phyloP scores from a whole-genome alignment of 345 rosid species.

The Rhodomyrtus tomentosa region DNA sequence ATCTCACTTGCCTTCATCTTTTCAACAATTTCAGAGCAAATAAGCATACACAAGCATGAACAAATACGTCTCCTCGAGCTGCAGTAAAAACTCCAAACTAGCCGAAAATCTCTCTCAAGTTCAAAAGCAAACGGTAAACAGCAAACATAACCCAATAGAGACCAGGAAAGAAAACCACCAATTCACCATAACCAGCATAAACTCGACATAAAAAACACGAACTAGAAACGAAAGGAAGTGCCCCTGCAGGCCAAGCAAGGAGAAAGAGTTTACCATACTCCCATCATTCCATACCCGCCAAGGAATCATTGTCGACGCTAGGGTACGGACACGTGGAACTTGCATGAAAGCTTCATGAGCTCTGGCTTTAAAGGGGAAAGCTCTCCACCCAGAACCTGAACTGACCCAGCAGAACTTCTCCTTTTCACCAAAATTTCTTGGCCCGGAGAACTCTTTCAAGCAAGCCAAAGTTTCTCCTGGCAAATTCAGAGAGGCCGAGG shows the following conservation, averaged over 20 bases:
- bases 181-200: background rate
- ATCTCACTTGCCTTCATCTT: background rate
- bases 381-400: background rate
- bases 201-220: background rate
- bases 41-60: background rate
- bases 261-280: background rate
- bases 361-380: background rate
- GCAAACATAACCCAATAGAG: background rate
- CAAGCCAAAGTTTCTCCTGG: background rate
- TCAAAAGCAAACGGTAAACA: background rate
- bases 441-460: constrained; percentile 2
- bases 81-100: background rate
- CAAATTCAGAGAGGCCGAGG: constrained; percentile 35
- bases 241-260: background rate
- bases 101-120: background rate
- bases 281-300: background rate
- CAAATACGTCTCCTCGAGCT: background rate
- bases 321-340: background rate
- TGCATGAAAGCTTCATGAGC: background rate
- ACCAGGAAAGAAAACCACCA: background rate
- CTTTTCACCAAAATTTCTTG: constrained; percentile 1
- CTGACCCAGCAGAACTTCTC: background rate
- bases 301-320: background rate
- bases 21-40: background rate
- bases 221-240: background rate